Evolutionary conservation across 768 basidiomycete species (phyloP).

Genomic region (Dictyophora rubrovolvata): DNA sequence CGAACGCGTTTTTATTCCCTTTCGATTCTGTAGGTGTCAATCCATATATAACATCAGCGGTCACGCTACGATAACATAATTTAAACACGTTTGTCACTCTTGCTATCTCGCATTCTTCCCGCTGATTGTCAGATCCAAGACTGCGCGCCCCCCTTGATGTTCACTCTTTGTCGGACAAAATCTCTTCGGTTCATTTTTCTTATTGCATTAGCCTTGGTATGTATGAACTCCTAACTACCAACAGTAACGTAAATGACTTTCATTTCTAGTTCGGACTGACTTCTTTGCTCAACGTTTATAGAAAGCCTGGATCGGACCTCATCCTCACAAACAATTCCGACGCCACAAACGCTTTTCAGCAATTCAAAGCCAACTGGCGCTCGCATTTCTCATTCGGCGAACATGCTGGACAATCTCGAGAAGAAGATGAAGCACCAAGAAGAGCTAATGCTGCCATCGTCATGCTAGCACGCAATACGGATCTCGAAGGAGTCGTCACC

Average conservation of each 20-base stretch:
- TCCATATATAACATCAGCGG: too few relatives aligned
- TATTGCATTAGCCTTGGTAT: neutral
- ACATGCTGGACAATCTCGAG: neutral
- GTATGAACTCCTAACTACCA: neutral
- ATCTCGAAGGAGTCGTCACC: slow-evolving; percentile 45
- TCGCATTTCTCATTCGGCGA: neutral
- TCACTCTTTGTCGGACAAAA: neutral
- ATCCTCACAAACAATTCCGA: neutral
- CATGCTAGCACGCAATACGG: slow-evolving; percentile 59
- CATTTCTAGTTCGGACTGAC: neutral
- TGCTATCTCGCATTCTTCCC: too few relatives aligned
- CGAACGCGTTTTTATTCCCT: neutral
- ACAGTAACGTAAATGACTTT: neutral
- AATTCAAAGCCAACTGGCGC: neutral
- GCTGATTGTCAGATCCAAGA: too few relatives aligned
- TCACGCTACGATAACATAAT: too few relatives aligned
- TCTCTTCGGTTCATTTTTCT: neutral
- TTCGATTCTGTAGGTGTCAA: neutral
- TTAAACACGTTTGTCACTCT: too few relatives aligned
- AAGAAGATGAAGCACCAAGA: neutral
- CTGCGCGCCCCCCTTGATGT: neutral
- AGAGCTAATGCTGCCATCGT: slow-evolving; percentile 53
- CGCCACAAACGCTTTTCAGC: neutral
- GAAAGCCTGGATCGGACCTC: neutral
- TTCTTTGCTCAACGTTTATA: neutral